Conservation (phyloP, 495 filamentous ascomycete genomes). For the Penicillium taxi region DNA sequence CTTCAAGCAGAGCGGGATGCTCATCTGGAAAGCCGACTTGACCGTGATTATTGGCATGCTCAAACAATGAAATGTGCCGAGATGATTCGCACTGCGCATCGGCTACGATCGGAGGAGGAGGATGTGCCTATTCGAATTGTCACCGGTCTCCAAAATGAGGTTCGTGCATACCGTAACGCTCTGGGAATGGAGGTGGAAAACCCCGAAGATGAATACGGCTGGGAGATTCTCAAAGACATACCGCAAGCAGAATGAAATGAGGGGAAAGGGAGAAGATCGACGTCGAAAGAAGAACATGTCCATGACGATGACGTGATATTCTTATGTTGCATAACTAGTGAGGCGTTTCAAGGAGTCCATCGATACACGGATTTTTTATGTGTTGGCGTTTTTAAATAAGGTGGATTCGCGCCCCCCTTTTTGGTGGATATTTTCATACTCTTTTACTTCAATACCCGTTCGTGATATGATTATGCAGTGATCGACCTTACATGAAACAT, state of each 20-base stretch:
- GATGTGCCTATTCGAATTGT: conserved; percentile 40
- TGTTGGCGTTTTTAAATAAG: no score
- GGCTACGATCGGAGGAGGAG: conserved; percentile 44
- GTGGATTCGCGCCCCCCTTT: no score
- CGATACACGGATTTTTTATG: no score
- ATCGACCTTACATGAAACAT: no score
- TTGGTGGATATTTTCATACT: no score
- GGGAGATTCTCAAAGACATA: conserved; percentile 43
- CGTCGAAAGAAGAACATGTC: no score
- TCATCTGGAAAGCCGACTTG: conserved; percentile 50
- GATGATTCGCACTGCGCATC: conserved; percentile 46
- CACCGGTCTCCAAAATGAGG: conserved; percentile 47
- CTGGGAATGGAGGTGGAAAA: conserved; percentile 47
- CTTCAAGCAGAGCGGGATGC: conserved; percentile 50
- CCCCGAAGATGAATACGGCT: conserved; percentile 46
- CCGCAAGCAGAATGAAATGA: conserved; percentile 28
- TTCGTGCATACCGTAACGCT: conserved; percentile 45
- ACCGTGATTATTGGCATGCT: conserved; percentile 58
- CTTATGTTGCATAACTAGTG: conserved; percentile 1
- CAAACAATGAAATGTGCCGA: conserved; percentile 46
- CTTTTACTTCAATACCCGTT: no score
- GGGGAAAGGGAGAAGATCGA: not conserved
- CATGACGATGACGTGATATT: no score
- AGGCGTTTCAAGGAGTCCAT: no score
- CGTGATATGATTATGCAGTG: no score